A percentile compares a stretch with the other conserved stretches of the same genome.
These are phyloP conservation scores for Bromus sterilis DNA, from an alignment of 176 grass and related monocot genomes.

Conservation along the genomic window DNA sequence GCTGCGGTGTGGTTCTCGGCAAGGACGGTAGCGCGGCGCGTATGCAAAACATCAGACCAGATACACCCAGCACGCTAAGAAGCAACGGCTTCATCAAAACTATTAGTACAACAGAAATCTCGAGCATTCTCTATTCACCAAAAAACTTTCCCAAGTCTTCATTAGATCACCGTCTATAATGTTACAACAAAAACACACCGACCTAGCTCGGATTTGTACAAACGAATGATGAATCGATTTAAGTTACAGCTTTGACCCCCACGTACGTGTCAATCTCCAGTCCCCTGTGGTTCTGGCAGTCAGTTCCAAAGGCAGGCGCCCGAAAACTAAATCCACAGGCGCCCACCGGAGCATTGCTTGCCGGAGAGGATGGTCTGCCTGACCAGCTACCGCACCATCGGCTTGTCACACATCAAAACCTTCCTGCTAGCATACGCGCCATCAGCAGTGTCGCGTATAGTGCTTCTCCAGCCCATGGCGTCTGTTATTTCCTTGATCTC, in stretches of 20 bases:
- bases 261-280: conserved; percentile 12
- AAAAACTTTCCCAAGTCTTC: not conserved
- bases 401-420: conserved; percentile 75
- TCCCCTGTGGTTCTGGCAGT: conserved; percentile 1
- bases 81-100: not conserved
- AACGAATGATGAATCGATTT: conserved; percentile 26
- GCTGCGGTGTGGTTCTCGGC: too few species aligned
- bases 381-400: conserved; percentile 32
- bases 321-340: not conserved
- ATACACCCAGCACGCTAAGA: not conserved
- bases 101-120: not conserved
- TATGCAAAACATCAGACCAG: too few species aligned
- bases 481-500: conserved; percentile 50
- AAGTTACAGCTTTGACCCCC: conserved; percentile 8
- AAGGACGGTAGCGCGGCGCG: too few species aligned
- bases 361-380: not conserved
- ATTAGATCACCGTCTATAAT: not conserved
- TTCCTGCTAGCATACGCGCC: conserved; percentile 65
- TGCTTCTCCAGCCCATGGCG: conserved; percentile 57
- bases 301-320: not conserved
- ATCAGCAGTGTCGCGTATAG: conserved; percentile 69
- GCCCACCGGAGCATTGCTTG: not conserved
- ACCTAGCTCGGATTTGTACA: not conserved
- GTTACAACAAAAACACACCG: conserved; percentile 26
- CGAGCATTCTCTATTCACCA: not conserved